Evolutionary conservation across 2,329 filamentous ascomycete genomes (phyloP).

Genomic region (Elsinoe ampelina): DNA sequence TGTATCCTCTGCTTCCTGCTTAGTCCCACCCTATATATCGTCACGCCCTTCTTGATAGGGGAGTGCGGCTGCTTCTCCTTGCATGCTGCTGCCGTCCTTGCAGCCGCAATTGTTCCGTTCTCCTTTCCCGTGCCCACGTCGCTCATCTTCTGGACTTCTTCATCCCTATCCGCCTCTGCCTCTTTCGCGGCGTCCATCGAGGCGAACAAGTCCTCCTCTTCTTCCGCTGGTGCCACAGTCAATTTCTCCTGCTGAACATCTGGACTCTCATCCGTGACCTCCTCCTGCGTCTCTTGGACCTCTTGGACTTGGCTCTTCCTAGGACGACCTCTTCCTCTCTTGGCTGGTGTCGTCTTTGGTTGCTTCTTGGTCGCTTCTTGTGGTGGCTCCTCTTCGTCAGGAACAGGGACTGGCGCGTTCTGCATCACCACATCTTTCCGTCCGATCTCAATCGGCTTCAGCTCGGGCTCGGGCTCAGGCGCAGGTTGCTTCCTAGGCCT

Average conservation of each 20-base stretch:
- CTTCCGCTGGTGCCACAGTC: background rate
- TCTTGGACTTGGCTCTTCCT: constrained; percentile 2
- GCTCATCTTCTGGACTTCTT: background rate
- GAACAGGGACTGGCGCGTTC: background rate
- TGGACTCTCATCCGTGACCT: background rate
- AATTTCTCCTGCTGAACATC: background rate
- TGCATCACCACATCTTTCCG: background rate
- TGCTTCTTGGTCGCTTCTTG: constrained; percentile 10
- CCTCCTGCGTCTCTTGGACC: background rate
- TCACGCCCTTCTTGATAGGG: constrained; percentile 19
- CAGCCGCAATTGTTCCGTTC: background rate
- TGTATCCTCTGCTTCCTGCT: constrained; percentile 41
- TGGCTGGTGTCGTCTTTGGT: background rate
- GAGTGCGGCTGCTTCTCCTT: constrained; percentile 16
- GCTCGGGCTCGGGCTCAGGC: background rate
- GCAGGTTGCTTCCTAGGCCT: background rate
- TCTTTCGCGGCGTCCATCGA: background rate
- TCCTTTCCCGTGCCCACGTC: constrained; percentile 5
- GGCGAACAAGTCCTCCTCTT: constrained; percentile 11
- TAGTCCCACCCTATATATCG: constrained; percentile 36
- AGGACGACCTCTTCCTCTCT: background rate
- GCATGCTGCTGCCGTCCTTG: background rate
- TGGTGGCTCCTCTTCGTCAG: background rate
- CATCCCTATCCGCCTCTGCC: background rate
- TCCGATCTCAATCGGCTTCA: background rate